These are phyloP conservation scores for Trichoderma semiorbis DNA, from an alignment of 2,329 filamentous ascomycete species.

Conservation along the genomic window DNA sequence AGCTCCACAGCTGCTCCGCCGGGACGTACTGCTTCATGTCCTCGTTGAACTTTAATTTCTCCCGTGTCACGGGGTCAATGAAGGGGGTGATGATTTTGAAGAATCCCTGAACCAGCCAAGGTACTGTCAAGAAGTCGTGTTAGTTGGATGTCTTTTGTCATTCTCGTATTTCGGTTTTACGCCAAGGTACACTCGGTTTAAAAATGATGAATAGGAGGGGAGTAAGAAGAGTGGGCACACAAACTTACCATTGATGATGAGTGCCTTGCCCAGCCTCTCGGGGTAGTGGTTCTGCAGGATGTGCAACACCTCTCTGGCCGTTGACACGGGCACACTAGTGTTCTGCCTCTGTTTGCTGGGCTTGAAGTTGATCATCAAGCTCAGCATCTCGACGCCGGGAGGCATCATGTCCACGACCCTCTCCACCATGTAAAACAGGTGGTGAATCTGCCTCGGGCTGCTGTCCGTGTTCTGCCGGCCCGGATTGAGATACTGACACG, in stretches of 20 bases:
- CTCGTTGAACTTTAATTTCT: slow-evolving; percentile 98
- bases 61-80: slow-evolving; percentile 88
- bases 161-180: background rate
- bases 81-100: slow-evolving; percentile 96
- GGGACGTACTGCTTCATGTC: slow-evolving; percentile 81
- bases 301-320: slow-evolving; percentile 78
- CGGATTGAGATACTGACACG: slow-evolving; percentile 87
- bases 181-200: background rate
- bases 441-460: slow-evolving; percentile 82
- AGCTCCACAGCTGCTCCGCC: slow-evolving; percentile 74
- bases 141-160: background rate
- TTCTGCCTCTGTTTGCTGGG: slow-evolving; percentile 71
- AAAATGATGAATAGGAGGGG: background rate
- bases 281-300: slow-evolving; percentile 97
- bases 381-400: slow-evolving; percentile 79
- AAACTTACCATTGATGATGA: slow-evolving; percentile 78
- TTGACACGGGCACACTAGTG: slow-evolving; percentile 66
- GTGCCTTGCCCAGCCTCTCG: slow-evolving; percentile 80
- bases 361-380: slow-evolving; percentile 89
- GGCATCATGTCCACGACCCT: slow-evolving; percentile 83
- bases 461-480: slow-evolving; percentile 89
- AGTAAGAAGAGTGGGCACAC: slow-evolving; percentile 14
- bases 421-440: slow-evolving; percentile 95
- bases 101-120: slow-evolving; percentile 88
- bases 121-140: slow-evolving; percentile 52